phyloP scores from a whole-genome alignment of 2,329 filamentous ascomycete species.

The Trichophyton equinum region DNA sequence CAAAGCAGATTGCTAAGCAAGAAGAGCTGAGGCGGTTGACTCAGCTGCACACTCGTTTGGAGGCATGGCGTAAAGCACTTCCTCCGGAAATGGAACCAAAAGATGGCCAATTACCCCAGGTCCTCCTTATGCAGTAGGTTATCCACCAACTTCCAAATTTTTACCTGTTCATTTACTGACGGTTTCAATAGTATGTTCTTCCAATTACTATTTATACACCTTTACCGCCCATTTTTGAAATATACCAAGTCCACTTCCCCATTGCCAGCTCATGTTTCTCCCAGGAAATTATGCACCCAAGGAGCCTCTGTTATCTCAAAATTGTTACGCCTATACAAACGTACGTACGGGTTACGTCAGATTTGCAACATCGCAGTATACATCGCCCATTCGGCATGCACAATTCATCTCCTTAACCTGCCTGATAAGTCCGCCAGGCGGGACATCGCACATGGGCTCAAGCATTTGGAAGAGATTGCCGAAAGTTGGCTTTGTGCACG shows the following conservation, averaged over 20 bases:
- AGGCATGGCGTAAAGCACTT: slow-evolving; percentile 75
- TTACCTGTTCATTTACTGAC: background rate
- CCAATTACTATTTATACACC: slow-evolving; percentile 85
- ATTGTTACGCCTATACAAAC: slow-evolving; percentile 86
- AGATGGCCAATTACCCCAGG: slow-evolving; percentile 77
- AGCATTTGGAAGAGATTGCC: slow-evolving; percentile 87
- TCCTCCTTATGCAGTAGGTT: slow-evolving; percentile 75
- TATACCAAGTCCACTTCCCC: slow-evolving; percentile 73
- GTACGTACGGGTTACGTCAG: slow-evolving; percentile 76
- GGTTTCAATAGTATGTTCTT: slow-evolving; percentile 72
- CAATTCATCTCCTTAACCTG: slow-evolving; percentile 83
- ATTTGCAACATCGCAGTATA: slow-evolving; percentile 97
- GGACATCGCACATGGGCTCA: slow-evolving; percentile 81
- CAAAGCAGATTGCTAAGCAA: slow-evolving; percentile 56
- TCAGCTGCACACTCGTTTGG: slow-evolving; percentile 77
- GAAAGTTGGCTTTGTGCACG: slow-evolving; percentile 88
- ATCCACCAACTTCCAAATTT: background rate
- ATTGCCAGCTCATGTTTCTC: slow-evolving; percentile 74
- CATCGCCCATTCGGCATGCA: slow-evolving; percentile 86
- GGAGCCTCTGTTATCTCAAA: slow-evolving; percentile 86
- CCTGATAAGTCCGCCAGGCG: slow-evolving; percentile 82
- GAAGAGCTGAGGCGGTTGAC: slow-evolving; percentile 83
- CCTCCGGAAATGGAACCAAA: slow-evolving; percentile 79
- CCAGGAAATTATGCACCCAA: slow-evolving; percentile 78
- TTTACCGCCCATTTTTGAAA: slow-evolving; percentile 89